Percentiles rank a stretch among this genome's conserved stretches.
Conservation (phyloP, 164 flowering plant species). For the Tetracentron sinense region DNA sequence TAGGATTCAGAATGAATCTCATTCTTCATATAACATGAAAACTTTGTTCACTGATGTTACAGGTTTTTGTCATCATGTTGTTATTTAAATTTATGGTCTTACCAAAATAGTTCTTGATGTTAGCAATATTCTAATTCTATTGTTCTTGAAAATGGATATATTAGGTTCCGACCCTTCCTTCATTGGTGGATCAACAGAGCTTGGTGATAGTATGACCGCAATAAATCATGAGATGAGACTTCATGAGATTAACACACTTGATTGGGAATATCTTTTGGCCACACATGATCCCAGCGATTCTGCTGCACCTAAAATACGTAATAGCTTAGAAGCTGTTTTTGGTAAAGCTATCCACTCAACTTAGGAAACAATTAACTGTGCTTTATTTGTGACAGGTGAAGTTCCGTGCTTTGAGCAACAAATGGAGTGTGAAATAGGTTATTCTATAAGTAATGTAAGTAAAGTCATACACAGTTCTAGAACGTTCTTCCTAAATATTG, state of each 20-base stretch:
- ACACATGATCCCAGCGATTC: constrained; percentile 34
- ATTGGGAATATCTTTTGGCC: constrained; percentile 87
- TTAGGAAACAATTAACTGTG: constrained; percentile 1
- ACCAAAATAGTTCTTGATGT: neutral
- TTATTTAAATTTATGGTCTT: too few relatives aligned
- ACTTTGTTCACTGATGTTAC: neutral
- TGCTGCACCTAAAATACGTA: constrained; percentile 42
- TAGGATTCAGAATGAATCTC: neutral
- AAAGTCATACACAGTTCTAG: neutral
- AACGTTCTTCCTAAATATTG: neutral
- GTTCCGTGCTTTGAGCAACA: constrained; percentile 27
- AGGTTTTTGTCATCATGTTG: neutral
- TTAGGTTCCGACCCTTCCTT: constrained; percentile 20
- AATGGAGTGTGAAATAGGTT: constrained; percentile 20
- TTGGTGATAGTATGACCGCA: constrained; percentile 27
- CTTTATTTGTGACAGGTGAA: constrained; percentile 30
- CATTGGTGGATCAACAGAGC: constrained; percentile 30
- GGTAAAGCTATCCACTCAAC: neutral
- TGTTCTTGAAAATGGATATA: neutral
- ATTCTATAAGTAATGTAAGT: constrained; percentile 39
- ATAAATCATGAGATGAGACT: constrained; percentile 53
- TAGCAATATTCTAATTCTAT: neutral
- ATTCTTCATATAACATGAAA: neutral
- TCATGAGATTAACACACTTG: constrained; percentile 88
- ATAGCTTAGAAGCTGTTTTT: constrained; percentile 4